Conservation (phyloP, 192 early-diverging fungal species). For the Rhizophlyctis rosea region DNA sequence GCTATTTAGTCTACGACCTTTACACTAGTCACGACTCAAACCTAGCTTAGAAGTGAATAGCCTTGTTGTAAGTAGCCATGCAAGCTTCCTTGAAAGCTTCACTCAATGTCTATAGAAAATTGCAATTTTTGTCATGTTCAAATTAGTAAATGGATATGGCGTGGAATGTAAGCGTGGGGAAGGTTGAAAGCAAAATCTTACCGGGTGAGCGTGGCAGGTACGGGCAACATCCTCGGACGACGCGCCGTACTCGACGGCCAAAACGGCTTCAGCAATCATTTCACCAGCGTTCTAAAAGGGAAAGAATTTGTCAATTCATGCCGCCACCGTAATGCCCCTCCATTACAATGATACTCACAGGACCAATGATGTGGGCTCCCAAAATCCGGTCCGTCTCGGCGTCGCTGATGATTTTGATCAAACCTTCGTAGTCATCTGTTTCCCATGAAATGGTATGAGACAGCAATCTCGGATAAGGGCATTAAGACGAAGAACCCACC, state of each 20-base stretch:
- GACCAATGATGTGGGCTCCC: conserved; percentile 97
- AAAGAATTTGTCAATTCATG: not conserved
- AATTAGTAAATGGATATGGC: conserved; percentile 5
- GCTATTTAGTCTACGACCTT: too few relatives aligned
- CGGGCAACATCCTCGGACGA: conserved; percentile 96
- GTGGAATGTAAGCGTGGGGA: not conserved
- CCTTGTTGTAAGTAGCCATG: conserved; percentile 81
- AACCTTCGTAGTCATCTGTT: conserved; percentile 82
- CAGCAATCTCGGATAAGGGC: not conserved
- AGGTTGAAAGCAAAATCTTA: conserved; percentile 20
- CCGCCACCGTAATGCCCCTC: too few relatives aligned
- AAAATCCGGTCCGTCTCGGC: conserved; percentile 93
- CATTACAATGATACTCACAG: conserved; percentile 42
- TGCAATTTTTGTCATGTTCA: not conserved
- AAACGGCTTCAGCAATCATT: conserved; percentile 96
- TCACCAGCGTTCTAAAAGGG: conserved; percentile 83
- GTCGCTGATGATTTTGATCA: conserved; percentile 96
- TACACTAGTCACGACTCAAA: too few relatives aligned
- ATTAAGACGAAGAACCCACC: conserved; percentile 26
- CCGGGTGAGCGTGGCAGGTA: conserved; percentile 94
- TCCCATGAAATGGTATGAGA: not conserved
- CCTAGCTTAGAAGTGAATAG: conserved; percentile 43
- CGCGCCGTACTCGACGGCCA: conserved; percentile 98
- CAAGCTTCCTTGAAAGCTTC: conserved; percentile 99
- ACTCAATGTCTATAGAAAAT: conserved; percentile 65